A percentile compares a stretch with the other conserved stretches of the same genome.
Evolutionary conservation across 148 eudicot genomes (phyloP).

Genomic region (Cornus controversa): DNA sequence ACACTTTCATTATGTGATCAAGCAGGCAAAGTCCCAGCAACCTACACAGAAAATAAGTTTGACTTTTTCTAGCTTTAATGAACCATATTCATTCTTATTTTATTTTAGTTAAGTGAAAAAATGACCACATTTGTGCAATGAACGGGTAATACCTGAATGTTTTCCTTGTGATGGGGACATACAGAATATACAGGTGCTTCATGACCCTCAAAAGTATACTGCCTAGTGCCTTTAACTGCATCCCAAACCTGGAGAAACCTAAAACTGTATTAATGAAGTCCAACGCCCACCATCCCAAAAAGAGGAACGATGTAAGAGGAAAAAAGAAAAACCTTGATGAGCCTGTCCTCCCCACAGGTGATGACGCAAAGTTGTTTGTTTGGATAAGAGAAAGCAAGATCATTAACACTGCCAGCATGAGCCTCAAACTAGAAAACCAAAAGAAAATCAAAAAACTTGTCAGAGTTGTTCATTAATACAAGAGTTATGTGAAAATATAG

Average conservation of each 20-base stretch:
- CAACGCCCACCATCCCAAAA: constrained; percentile 3
- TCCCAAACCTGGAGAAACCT: constrained; percentile 68
- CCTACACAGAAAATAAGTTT: no score
- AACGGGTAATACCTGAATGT: constrained; percentile 53
- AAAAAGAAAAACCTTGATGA: constrained; percentile 63
- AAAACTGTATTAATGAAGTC: constrained; percentile 14
- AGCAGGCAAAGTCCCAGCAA: no score
- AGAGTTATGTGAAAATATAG: background rate
- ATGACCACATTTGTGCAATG: background rate
- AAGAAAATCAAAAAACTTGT: background rate
- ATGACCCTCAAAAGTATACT: constrained; percentile 76
- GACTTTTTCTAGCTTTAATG: no score
- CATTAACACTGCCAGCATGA: constrained; percentile 89
- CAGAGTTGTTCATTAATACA: background rate
- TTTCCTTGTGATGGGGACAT: constrained; percentile 78
- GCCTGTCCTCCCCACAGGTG: constrained; percentile 94
- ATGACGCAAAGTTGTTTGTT: constrained; percentile 71
- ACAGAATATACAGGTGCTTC: constrained; percentile 85
- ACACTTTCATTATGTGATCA: no score
- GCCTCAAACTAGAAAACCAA: constrained; percentile 72
- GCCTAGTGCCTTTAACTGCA: constrained; percentile 65
- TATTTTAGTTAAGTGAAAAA: no score
- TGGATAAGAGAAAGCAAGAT: constrained; percentile 81
- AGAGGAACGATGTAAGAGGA: background rate
- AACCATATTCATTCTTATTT: no score